Evolutionary conservation across 164 flowering plant genomes (phyloP).

Genomic region (Kalanchoe fedtschenkoi): DNA sequence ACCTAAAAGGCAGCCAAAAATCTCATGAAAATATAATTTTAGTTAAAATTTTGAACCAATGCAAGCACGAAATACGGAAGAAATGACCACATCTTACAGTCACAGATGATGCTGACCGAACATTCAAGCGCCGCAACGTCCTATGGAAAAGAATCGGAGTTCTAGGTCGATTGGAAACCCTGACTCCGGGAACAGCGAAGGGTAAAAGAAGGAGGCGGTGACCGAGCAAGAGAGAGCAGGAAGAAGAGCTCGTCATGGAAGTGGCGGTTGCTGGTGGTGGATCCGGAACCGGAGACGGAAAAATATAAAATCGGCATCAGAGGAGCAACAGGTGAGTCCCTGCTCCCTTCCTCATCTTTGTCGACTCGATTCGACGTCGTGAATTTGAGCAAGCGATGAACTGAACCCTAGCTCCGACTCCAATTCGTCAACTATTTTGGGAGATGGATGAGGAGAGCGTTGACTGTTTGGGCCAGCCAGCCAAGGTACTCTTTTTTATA

Average conservation of each 20-base stretch:
- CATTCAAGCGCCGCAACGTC: conserved; percentile 13
- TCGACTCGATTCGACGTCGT: not conserved
- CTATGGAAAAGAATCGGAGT: conserved; percentile 8
- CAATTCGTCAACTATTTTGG: no score
- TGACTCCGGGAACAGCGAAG: conserved; percentile 9
- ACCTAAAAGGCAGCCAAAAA: no score
- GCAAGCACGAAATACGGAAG: not conserved
- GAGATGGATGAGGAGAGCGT: no score
- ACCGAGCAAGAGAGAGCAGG: conserved; percentile 26
- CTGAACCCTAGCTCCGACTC: not conserved
- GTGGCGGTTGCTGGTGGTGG: not conserved
- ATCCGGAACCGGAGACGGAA: not conserved
- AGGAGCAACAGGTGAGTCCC: not conserved
- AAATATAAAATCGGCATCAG: not conserved
- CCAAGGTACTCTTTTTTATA: not conserved
- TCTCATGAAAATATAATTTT: not conserved
- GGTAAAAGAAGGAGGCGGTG: conserved; percentile 21
- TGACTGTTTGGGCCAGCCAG: not conserved
- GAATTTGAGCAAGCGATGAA: not conserved
- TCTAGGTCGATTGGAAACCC: conserved; percentile 17
- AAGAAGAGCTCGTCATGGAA: conserved; percentile 32
- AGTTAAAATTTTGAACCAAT: not conserved
- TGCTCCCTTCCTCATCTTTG: not conserved
- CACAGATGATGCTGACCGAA: conserved; percentile 14
- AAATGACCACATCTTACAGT: conserved; percentile 16